Evolutionary conservation across 176 grass and related monocot species (phyloP).

Genomic region (Urochloa ruziziensis): DNA sequence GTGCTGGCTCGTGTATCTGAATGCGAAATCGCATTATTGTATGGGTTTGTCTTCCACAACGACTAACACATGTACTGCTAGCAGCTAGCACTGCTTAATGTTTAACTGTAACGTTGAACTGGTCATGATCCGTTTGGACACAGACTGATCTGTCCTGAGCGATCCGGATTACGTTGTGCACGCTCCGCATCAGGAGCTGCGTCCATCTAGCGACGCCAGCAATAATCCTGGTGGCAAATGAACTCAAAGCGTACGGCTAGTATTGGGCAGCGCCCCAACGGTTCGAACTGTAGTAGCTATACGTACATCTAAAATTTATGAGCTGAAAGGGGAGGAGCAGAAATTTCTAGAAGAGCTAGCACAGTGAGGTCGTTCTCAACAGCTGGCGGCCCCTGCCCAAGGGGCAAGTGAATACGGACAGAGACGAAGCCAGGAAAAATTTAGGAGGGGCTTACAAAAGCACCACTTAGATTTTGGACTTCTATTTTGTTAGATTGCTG

Average conservation of each 20-base stretch:
- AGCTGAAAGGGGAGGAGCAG: neutral
- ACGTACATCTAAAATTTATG: too few species aligned
- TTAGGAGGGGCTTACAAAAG: too few species aligned
- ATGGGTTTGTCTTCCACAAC: neutral
- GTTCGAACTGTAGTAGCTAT: neutral
- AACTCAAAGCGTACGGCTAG: too few species aligned
- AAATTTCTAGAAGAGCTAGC: slow-evolving; percentile 1
- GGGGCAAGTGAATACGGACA: too few species aligned
- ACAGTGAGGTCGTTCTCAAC: neutral
- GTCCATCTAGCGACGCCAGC: too few species aligned
- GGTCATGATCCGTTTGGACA: neutral
- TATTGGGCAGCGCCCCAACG: neutral
- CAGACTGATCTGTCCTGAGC: neutral
- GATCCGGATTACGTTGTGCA: too few species aligned
- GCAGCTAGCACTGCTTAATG: too few species aligned
- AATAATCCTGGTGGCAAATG: too few species aligned
- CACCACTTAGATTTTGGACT: too few species aligned
- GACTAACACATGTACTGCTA: neutral
- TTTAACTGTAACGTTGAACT: neutral
- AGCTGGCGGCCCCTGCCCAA: neutral
- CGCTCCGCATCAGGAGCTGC: too few species aligned
- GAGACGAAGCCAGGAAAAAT: too few species aligned
- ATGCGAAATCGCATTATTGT: neutral
- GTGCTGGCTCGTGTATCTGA: neutral
- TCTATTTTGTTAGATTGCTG: too few species aligned